Evolutionary conservation across 2,329 filamentous ascomycete genomes (phyloP).

Genomic region (Botryotinia narcissicola): DNA sequence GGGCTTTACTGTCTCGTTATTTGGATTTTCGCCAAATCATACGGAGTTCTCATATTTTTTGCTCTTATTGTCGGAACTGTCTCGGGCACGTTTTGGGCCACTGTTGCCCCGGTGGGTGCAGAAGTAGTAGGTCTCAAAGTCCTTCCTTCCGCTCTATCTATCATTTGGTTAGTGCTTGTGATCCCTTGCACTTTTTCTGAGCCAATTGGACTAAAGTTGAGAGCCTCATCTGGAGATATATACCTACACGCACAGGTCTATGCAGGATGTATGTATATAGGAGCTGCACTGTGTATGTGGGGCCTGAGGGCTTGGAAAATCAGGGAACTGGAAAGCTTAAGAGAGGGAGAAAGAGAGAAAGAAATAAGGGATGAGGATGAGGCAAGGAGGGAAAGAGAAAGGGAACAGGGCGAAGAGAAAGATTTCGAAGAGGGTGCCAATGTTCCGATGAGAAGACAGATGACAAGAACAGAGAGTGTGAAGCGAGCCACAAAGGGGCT

Average conservation of each 20-base stretch:
- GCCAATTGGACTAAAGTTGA: conserved; percentile 54
- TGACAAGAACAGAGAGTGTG: conserved; percentile 18
- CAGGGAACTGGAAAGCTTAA: conserved; percentile 46
- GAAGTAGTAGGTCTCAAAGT: conserved; percentile 71
- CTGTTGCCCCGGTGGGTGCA: conserved; percentile 46
- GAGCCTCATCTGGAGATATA: conserved; percentile 45
- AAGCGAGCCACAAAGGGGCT: conserved; percentile 17
- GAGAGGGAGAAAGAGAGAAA: conserved; percentile 22
- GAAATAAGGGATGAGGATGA: conserved; percentile 28
- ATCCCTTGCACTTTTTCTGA: conserved; percentile 69
- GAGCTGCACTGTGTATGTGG: conserved; percentile 51
- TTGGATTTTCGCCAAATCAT: conserved; percentile 67
- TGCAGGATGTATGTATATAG: conserved; percentile 61
- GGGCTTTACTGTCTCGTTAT: conserved; percentile 66
- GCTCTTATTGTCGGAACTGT: conserved; percentile 64
- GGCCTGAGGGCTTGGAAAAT: conserved; percentile 61
- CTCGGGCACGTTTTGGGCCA: conserved; percentile 53
- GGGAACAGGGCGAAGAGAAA: not conserved
- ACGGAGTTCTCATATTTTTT: conserved; percentile 69
- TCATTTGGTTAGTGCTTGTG: conserved; percentile 70
- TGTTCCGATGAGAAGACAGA: conserved; percentile 1
- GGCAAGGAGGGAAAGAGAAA: conserved; percentile 14
- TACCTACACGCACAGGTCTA: conserved; percentile 61
- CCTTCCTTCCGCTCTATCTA: conserved; percentile 65
- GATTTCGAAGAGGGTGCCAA: not conserved